phyloP scores from a whole-genome alignment of 805 yeast species.

The Barnettozyma californica region DNA sequence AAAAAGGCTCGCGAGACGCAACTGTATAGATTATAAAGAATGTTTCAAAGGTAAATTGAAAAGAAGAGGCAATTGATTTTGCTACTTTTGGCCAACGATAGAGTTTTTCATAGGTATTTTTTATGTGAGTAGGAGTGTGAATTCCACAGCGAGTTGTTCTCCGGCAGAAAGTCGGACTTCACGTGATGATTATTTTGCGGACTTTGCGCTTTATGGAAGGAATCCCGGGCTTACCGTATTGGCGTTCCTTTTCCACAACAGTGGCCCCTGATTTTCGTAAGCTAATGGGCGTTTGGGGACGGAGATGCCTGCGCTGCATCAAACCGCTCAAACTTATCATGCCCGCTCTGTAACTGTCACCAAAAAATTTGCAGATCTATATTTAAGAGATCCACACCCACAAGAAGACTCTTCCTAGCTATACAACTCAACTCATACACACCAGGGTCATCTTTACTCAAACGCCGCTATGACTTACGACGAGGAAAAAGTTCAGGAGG shows the following conservation, averaged over 20 bases:
- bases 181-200: not conserved
- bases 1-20: no score
- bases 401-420: not conserved
- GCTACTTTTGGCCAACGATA: not conserved
- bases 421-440: not conserved
- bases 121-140: not conserved
- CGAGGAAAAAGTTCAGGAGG: conserved; percentile 10
- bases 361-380: not conserved
- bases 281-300: not conserved
- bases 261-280: no score
- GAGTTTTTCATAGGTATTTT: not conserved
- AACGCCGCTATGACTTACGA: conserved; percentile 3
- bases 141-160: not conserved
- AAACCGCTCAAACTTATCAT: not conserved
- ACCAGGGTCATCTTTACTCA: not conserved
- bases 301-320: not conserved
- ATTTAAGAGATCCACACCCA: not conserved
- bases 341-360: not conserved
- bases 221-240: not conserved
- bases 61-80: no score
- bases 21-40: no score
- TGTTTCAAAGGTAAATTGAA: no score
- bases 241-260: not conserved
- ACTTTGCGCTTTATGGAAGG: conserved; percentile 1
- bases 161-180: not conserved